A percentile compares a stretch with the other conserved stretches of the same genome.
phyloP scores from a whole-genome alignment of 768 basidiomycete species.

The Hemileccinum impolitum region DNA sequence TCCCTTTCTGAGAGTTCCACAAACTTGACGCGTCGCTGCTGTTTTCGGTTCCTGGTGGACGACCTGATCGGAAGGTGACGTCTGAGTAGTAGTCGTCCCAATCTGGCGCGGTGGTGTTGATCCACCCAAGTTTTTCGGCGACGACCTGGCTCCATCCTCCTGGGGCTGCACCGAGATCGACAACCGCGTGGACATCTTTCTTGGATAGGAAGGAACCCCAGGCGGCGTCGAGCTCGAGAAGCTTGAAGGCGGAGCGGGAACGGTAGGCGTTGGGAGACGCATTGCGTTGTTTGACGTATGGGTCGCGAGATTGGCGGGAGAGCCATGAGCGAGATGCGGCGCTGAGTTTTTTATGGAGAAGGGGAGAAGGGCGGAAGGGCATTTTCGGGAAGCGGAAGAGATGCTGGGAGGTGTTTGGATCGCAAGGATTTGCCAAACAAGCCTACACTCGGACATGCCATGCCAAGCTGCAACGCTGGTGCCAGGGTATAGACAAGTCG shows the following conservation, averaged over 20 bases:
- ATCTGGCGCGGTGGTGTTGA: not conserved
- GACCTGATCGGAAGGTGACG: not conserved
- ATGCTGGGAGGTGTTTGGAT: slow-evolving; percentile 28
- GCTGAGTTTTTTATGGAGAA: slow-evolving; percentile 28
- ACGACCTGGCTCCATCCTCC: slow-evolving; percentile 95
- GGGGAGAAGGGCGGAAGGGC: slow-evolving; percentile 36
- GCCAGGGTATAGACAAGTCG: slow-evolving; percentile 65
- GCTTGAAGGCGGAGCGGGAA: slow-evolving; percentile 89
- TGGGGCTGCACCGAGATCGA: slow-evolving; percentile 90
- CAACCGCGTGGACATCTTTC: slow-evolving; percentile 56
- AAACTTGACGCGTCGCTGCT: not conserved
- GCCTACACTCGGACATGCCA: not conserved
- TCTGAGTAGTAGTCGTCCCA: no score
- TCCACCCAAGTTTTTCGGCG: slow-evolving; percentile 57
- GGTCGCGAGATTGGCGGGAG: slow-evolving; percentile 64
- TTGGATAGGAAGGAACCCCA: slow-evolving; percentile 51
- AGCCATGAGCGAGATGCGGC: slow-evolving; percentile 62
- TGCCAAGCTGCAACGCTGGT: slow-evolving; percentile 34
- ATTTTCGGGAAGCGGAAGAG: slow-evolving; percentile 12
- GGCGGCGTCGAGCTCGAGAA: slow-evolving; percentile 69
- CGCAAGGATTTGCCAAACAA: slow-evolving; percentile 23
- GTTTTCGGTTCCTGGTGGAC: not conserved
- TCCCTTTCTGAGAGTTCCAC: slow-evolving; percentile 27
- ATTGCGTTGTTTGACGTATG: slow-evolving; percentile 60
- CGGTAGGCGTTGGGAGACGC: slow-evolving; percentile 53